phyloP scores from a whole-genome alignment of 2,329 filamentous ascomycete genomes.

The Onygena corvina region DNA sequence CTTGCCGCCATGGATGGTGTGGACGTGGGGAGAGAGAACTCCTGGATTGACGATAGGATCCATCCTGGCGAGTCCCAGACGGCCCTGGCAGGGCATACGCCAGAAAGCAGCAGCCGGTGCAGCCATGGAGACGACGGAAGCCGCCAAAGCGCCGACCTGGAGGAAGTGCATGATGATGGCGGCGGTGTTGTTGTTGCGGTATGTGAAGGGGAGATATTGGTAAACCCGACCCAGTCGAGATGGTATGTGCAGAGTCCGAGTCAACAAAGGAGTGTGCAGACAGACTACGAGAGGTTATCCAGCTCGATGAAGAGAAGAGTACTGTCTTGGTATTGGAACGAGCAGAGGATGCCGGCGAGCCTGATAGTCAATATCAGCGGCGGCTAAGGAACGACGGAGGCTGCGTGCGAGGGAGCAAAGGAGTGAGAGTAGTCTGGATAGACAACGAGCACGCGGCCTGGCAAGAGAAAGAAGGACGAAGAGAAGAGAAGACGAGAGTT shows the following conservation, averaged over 20 bases:
- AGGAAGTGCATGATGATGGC: slow-evolving; percentile 11
- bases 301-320: not conserved
- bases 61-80: slow-evolving; percentile 56
- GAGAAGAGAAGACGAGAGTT: not conserved
- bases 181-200: not conserved
- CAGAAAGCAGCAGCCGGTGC: slow-evolving; percentile 56
- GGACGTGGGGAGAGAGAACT: slow-evolving; percentile 51
- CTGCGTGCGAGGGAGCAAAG: slow-evolving; percentile 2
- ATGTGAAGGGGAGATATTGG: not conserved
- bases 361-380: slow-evolving; percentile 8
- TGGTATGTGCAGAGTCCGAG: not conserved
- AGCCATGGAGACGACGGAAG: slow-evolving; percentile 6
- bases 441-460: slow-evolving; percentile 1
- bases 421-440: not conserved
- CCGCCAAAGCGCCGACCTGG: slow-evolving; percentile 9
- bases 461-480: slow-evolving; percentile 3
- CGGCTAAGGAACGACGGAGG: slow-evolving; percentile 7
- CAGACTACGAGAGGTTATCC: not conserved
- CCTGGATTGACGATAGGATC: slow-evolving; percentile 63
- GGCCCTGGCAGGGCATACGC: slow-evolving; percentile 73
- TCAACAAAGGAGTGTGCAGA: not conserved
- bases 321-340: not conserved
- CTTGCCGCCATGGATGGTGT: slow-evolving; percentile 62
- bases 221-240: slow-evolving; percentile 9
- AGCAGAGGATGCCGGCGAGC: slow-evolving; percentile 2